Conservation (phyloP, 139 green algal species). For the Eudorina sp. region DNA sequence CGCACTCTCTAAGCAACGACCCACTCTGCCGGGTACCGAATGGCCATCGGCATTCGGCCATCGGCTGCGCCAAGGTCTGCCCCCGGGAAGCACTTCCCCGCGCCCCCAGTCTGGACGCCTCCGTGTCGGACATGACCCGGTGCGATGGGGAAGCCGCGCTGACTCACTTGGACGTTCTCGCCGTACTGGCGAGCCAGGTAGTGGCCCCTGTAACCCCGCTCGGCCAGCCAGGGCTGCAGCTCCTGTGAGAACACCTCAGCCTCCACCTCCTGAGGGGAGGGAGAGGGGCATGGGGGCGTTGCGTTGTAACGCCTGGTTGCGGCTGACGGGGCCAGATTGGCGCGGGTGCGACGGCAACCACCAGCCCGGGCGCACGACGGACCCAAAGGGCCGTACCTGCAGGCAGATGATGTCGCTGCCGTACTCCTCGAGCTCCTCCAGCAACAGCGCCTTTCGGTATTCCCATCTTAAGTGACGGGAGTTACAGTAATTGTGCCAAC, state of each 20-base stretch:
- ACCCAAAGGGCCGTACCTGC: too few relatives aligned
- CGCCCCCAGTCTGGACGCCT: too few relatives aligned
- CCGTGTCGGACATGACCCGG: too few relatives aligned
- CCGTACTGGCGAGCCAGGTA: constrained; percentile 44
- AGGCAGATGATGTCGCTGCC: constrained; percentile 69
- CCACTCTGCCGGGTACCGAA: too few relatives aligned
- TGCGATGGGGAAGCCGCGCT: too few relatives aligned
- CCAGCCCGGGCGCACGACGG: too few relatives aligned
- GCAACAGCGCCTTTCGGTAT: constrained; percentile 25
- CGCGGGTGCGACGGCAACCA: too few relatives aligned
- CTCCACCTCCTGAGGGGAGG: constrained; percentile 65
- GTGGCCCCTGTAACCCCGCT: constrained; percentile 55
- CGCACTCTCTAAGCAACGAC: too few relatives aligned
- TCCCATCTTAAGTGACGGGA: constrained; percentile 54
- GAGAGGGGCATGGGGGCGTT: not conserved
- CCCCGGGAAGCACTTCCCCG: too few relatives aligned
- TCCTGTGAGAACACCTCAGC: constrained; percentile 52
- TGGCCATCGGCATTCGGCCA: too few relatives aligned
- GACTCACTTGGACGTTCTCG: not conserved
- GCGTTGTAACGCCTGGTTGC: not conserved
- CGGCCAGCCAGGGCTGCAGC: constrained; percentile 58
- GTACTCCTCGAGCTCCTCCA: constrained; percentile 53
- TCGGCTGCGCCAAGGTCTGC: too few relatives aligned
- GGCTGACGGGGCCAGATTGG: too few relatives aligned
- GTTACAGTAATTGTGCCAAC: constrained; percentile 61